phyloP scores from a whole-genome alignment of 208 protist genomes.

The Trypanosoma boissoni region DNA sequence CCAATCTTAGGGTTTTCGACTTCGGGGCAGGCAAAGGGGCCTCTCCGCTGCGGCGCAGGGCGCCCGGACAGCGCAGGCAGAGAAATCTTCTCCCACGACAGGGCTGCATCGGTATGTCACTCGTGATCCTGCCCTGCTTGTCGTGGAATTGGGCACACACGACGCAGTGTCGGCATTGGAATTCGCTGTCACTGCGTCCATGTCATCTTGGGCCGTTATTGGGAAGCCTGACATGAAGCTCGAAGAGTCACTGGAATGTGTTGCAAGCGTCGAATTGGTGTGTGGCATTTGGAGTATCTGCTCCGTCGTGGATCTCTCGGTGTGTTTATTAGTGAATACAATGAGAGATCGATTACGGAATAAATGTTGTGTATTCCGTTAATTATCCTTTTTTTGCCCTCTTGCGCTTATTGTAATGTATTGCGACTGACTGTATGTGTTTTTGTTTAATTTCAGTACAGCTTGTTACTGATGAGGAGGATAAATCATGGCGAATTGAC shows the following conservation, averaged over 20 bases:
- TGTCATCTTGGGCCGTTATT: conserved; percentile 80
- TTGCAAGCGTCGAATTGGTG: conserved; percentile 72
- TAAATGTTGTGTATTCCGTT: conserved; percentile 63
- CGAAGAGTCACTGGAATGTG: conserved; percentile 32
- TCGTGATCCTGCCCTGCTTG: conserved; percentile 28
- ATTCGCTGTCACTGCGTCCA: conserved; percentile 57
- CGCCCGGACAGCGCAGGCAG: conserved; percentile 21
- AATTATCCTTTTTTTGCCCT: neutral
- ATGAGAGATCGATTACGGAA: conserved; percentile 40
- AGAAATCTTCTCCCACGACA: too few species aligned
- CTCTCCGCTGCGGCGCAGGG: conserved; percentile 62
- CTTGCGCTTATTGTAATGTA: neutral
- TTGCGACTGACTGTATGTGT: too few species aligned
- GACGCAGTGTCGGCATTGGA: conserved; percentile 32
- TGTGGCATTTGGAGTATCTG: conserved; percentile 51
- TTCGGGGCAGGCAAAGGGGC: conserved; percentile 73
- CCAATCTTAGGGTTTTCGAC: conserved; percentile 56
- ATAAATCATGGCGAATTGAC: too few species aligned
- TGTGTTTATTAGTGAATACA: conserved; percentile 55
- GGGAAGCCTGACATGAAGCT: conserved; percentile 39
- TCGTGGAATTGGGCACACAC: conserved; percentile 55
- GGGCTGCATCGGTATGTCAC: neutral
- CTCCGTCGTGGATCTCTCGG: conserved; percentile 35
- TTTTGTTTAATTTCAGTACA: too few species aligned
- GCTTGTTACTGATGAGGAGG: too few species aligned